These are phyloP conservation scores for Teratosphaeria pseudoeucalypti DNA, from an alignment of 2,329 filamentous ascomycete genomes.

Conservation along the genomic window DNA sequence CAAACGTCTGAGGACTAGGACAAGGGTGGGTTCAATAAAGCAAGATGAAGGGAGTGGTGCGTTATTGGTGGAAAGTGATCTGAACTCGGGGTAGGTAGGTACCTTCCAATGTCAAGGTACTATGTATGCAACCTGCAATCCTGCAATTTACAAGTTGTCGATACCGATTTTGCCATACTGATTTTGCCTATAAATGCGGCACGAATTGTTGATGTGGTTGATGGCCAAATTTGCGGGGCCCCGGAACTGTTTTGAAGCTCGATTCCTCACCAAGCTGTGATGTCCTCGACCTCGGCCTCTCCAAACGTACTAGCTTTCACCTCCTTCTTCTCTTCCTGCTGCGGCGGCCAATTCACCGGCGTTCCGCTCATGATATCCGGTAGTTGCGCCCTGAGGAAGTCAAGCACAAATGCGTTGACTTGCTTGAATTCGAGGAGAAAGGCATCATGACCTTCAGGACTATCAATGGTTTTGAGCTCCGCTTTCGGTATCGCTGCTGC, in stretches of 20 bases:
- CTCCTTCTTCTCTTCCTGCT: slow-evolving; percentile 44
- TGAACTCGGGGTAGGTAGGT: neutral
- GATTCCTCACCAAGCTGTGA: slow-evolving; percentile 69
- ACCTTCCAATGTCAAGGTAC: neutral
- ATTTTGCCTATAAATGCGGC: no score
- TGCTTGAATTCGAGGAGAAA: slow-evolving; percentile 96
- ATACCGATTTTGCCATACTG: no score
- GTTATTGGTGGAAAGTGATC: neutral
- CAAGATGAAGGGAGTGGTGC: neutral
- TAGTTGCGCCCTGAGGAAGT: slow-evolving; percentile 70
- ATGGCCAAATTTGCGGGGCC: no score
- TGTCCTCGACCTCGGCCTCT: slow-evolving; percentile 91
- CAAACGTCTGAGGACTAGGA: neutral
- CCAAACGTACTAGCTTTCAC: slow-evolving; percentile 88
- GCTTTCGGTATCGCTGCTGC: slow-evolving; percentile 71
- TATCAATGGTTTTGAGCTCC: slow-evolving; percentile 76
- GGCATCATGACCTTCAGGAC: slow-evolving; percentile 89
- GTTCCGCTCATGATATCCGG: slow-evolving; percentile 71
- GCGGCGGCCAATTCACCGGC: slow-evolving; percentile 36
- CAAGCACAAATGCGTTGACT: slow-evolving; percentile 78
- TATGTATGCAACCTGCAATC: neutral
- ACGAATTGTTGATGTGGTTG: no score
- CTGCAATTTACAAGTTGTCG: neutral
- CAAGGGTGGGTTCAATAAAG: neutral
- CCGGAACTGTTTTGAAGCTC: no score